A percentile compares a stretch with the other conserved stretches of the same genome.
phyloP scores from a whole-genome alignment of 768 basidiomycete species.

The Amanita molliuscula region DNA sequence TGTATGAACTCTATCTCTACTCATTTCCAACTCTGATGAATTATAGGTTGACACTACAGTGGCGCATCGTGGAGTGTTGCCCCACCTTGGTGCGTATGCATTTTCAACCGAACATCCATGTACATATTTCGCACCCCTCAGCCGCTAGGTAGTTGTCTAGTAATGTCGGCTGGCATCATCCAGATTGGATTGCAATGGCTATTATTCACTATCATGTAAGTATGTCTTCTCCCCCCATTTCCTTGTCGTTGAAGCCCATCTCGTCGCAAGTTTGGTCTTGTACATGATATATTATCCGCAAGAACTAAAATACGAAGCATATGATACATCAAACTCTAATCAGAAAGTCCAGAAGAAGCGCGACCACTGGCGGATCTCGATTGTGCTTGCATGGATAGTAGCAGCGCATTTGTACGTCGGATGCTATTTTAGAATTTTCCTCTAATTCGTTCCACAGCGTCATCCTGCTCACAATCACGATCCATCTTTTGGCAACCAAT shows the following conservation, averaged over 20 bases:
- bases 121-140: constrained; percentile 22
- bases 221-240: constrained; percentile 9
- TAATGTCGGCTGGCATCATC: constrained; percentile 70
- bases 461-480: constrained; percentile 2
- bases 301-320: constrained; percentile 56
- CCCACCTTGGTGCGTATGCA: constrained; percentile 32
- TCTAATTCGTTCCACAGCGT: neutral
- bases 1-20: constrained; percentile 32
- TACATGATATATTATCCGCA: constrained; percentile 90
- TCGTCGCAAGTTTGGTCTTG: constrained; percentile 58
- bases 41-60: constrained; percentile 73
- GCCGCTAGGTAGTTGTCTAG: constrained; percentile 54
- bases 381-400: constrained; percentile 64
- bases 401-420: constrained; percentile 62
- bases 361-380: constrained; percentile 71
- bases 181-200: constrained; percentile 82
- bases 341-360: constrained; percentile 12
- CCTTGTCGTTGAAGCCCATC: neutral
- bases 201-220: constrained; percentile 76
- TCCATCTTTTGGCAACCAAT: constrained; percentile 15
- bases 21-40: constrained; percentile 5
- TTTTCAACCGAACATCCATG: neutral
- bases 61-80: constrained; percentile 77
- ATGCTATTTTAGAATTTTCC: neutral
- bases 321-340: constrained; percentile 4